Evolutionary conservation across 176 grass and related monocot species (phyloP), one percentile per base, ranked within the genome.

Genomic region (Avena insularis): DNA sequence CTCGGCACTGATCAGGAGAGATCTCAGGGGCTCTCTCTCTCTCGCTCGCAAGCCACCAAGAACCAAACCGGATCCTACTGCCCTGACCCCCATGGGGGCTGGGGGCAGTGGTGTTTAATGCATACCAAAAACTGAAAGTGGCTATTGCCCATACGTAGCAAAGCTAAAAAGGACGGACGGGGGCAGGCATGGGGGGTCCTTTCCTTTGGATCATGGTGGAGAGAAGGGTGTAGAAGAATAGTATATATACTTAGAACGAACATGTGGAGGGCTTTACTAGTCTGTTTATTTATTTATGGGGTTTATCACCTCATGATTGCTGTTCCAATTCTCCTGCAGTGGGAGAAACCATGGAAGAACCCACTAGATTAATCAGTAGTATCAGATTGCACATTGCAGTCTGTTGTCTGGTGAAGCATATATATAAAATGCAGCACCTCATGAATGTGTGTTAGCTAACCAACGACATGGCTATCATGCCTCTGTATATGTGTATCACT

Each of bases 251-350:
- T 43, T 43, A 8, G 27, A 84, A 84, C 87, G 38, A 84, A 91
- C 89, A 79, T 65, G 75, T 71, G 89, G 86, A 19, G 67, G 3
- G 31, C 65, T 68, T 66, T 64, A 0, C 33, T 17, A 4, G 66
- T 15, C 15, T 69, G 65, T 38, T 17, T 23, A 1, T 62, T 25
- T 63, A 66, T 87, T 87, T 82, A 91, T 92, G 53, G 92, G 87
- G 77, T 79, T 90, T 88, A 86, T 80, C 87, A 84, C 89, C 93
- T 83, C 86, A 89, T 93, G 84, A 92, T 91, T 93, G 92, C 5
- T 9, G 71, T 51, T 51, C 25, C 71, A 75, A 51, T 76, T 25
- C 71, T 80, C 79, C 55, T 86, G 47, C 72, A 65, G 63, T 25
- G 75, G 77, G 67, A 85, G 69, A 85, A 84, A 29, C 61, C 17